Base-by-base conservation (phyloP, 78 protist species). In the Mastigamoeba balamuthi region DNA sequence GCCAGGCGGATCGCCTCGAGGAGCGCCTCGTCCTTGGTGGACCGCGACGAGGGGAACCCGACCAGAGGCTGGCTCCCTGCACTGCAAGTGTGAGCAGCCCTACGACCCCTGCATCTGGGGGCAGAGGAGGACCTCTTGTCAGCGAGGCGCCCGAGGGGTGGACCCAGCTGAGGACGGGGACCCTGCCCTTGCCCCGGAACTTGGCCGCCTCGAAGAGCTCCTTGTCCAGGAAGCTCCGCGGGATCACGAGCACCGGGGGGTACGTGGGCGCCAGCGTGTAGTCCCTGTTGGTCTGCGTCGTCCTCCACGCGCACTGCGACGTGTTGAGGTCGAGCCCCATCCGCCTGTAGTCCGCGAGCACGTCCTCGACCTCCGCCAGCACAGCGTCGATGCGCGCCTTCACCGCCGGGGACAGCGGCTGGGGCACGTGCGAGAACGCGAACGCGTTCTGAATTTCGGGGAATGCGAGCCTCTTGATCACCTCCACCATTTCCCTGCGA, bases 241-340 rank as follows among this genome's bases (percentile, higher is more conserved):
- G 17, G 3, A 75, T 66, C 0, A 81, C 86, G 25, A 81, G 6
- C 2, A 41, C 4, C 52, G 66, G 38, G 8, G 86, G 80, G 70
- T 81, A 81, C 28, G 66, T 75, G 9, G 74, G 28, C 30, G 78
- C 69, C 30, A 74, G 10, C n/a, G 71, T 75, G 33, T 71, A 44
- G 39, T 81, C 86, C 65, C 66, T 69, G 66, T 79, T 79, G 0
- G 73, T 53, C 3, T 27, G 43, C 35, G 78, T 72, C 5, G 66
- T 42, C 27, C 39, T 74, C 84, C 84, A 79, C n/a, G n/a, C n/a
- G n/a, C n/a, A n/a, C n/a, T n/a, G n/a, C n/a, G n/a, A n/a, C n/a
- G n/a, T n/a, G n/a, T n/a, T n/a, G n/a, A n/a, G n/a, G n/a, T n/a
- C n/a, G n/a, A n/a, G n/a, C n/a, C n/a, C n/a, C n/a, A n/a, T n/a